These are phyloP conservation scores for Camptophora hylomeconis DNA, from an alignment of 2,329 filamentous ascomycete species.

Conservation along the genomic window DNA sequence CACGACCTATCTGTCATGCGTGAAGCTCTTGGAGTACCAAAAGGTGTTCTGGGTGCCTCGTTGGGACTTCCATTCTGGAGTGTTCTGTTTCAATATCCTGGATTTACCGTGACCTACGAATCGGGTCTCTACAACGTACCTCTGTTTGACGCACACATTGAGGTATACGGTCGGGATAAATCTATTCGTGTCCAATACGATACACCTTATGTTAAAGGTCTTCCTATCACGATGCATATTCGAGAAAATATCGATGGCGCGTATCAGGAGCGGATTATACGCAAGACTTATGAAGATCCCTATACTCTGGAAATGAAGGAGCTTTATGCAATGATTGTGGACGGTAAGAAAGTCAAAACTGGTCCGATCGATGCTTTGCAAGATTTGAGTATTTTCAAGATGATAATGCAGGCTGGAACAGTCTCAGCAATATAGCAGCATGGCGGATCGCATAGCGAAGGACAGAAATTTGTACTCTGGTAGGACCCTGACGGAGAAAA, in stretches of 20 bases:
- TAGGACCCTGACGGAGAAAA: no score
- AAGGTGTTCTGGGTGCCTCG: constrained; percentile 28
- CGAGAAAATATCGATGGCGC: constrained; percentile 30
- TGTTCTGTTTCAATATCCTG: constrained; percentile 21
- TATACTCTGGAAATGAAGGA: constrained; percentile 32
- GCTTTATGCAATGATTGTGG: constrained; percentile 25
- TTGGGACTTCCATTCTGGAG: constrained; percentile 25
- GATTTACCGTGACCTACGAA: constrained; percentile 44
- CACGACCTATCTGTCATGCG: constrained; percentile 43
- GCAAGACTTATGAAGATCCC: constrained; percentile 36
- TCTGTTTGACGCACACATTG: constrained; percentile 72
- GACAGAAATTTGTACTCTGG: no score
- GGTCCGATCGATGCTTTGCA: constrained; percentile 28
- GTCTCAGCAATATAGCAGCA: no score
- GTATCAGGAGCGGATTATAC: constrained; percentile 27
- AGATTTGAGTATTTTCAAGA: constrained; percentile 28
- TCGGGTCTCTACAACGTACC: constrained; percentile 41
- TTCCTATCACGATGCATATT: constrained; percentile 39
- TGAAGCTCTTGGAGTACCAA: constrained; percentile 33
- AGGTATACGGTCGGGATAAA: constrained; percentile 44
- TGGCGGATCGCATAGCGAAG: no score
- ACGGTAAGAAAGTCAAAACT: constrained; percentile 29
- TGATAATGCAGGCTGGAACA: constrained; percentile 23
- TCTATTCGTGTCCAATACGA: constrained; percentile 42
- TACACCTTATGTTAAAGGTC: constrained; percentile 45